Base-by-base conservation (phyloP, 257 asterid genomes). In the Nicotiana otophora region DNA sequence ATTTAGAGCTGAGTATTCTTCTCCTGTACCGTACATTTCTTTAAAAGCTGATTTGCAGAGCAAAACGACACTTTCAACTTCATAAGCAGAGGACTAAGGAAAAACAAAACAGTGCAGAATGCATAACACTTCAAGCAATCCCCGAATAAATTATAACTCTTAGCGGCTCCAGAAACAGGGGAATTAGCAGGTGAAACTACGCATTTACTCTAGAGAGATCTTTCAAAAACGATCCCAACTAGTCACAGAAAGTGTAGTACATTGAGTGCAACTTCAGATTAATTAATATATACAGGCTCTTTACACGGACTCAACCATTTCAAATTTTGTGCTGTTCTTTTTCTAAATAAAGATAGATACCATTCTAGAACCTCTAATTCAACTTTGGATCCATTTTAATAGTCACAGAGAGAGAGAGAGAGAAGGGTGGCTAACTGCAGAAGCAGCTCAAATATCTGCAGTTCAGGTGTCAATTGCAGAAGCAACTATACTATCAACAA, bases 291-390 rank as follows among this genome's bases (percentile, higher is more conserved):
- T 42, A 46, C 5, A 46, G 7, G 60, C 30, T 33, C 34, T 23
- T 46, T 72, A 72, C 36, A 42, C 12, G 60, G 78, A 72, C 60
- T 72, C 36, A 46, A 72, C 60, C 78, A 72, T 72, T 12, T 72
- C 36, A 23, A 46, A 20, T 23, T 28, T 46, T 12, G 61, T 72
- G 61, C 1, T 46, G 26, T 46, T 72, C 61, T 20, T 70, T 42
- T 39, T n/a, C 58, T 39, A n/a, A 39, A 36, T 70, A 39, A 39
- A n/a, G 78, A 42, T 70, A 51, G 78, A 70, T 39, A 72, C 79
- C 79, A 23, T 72, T 46, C 20, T 46, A 46, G 79, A 72, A 46
- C 79, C 36, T 46, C 61, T 72, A 72, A n/a, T 72, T 72, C 61
- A 46, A 48, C 39, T 72, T 72, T 11, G 7, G 12, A 72, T 46